Percentiles rank a stretch among this genome's conserved stretches.
phyloP scores from a whole-genome alignment of 805 yeast genomes.

The Ogataea nitratoaversa region DNA sequence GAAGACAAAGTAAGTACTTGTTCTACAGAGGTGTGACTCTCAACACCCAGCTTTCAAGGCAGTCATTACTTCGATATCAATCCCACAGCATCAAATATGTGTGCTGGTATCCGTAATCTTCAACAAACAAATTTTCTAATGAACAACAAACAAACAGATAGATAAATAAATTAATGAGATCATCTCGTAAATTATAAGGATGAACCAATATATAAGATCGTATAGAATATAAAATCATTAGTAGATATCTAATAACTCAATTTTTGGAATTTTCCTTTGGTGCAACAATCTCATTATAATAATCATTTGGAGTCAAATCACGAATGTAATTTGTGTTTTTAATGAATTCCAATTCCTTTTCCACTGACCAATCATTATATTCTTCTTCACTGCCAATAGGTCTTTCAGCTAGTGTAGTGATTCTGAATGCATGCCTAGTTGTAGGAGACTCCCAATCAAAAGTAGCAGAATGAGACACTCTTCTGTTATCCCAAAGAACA shows the following conservation, averaged over 20 bases:
- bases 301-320: conserved; percentile 22
- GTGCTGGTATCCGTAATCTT: no score
- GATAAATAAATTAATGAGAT: no score
- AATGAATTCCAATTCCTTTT: conserved; percentile 3
- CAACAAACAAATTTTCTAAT: no score
- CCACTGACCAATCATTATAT: conserved; percentile 14
- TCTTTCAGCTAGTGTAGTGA: conserved; percentile 63
- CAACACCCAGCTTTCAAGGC: no score
- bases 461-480: conserved; percentile 56
- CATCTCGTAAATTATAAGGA: no score
- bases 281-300: neutral
- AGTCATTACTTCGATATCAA: no score
- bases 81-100: no score
- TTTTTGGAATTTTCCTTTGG: neutral
- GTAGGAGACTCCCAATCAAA: conserved; percentile 60
- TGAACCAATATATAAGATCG: neutral
- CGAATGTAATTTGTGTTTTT: conserved; percentile 8
- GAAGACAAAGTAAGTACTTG: no score
- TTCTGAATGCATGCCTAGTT: conserved; percentile 61
- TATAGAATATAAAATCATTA: no score
- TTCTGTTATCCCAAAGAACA: conserved; percentile 69
- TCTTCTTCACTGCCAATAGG: conserved; percentile 34
- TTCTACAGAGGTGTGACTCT: no score
- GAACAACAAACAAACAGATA: no score
- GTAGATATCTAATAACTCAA: neutral